Evolutionary conservation across 2,329 filamentous ascomycete species (phyloP), one percentile per base, ranked within the genome.

Genomic region (Endocalyx cinctus): DNA sequence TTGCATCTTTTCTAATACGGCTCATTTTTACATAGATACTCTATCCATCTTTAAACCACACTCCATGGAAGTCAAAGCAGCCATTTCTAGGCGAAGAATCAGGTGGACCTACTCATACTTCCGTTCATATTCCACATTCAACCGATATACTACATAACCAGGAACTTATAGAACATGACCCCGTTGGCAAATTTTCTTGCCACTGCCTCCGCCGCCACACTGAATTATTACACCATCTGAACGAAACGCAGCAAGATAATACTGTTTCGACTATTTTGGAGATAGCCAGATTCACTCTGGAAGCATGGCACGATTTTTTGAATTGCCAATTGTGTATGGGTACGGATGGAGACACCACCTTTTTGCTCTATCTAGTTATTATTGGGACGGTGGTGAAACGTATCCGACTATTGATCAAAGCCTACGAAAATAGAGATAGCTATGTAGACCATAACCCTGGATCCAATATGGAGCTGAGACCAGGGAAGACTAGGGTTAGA

Each of bases 191-290:
- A 16, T n/a, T 18, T 17, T 13, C 16, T 27, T 33, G 31, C 16
- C 15, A 33, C 8, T 33, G 31, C 15, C 31, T 33, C 15, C 31
- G 27, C 17, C 31, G 20, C 15, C 31, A 33, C 12, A 33, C 22
- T 18, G 22, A 25, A 11, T 33, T 33, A 16, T 27, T 33, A 33
- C 27, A 25, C 27, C 17, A 33, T n/a, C 31, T 33, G 16, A 33
- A 33, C 17, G 20, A 17, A n/a, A 12, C 27, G 22, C 22, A 33
- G n/a, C n/a, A 25, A 13, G 23, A 25, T 12, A 19, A 33, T n/a
- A n/a, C n/a, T 17, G 22, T 26, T 17, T 27, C 31, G 16, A 12
- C 20, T 4, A 33, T 25, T 25, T 26, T 33, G 31, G 31, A 33
- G 25, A 25, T 26, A 15, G 23, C 31, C 4, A 19, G 31, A 25